phyloP scores from a whole-genome alignment of 202 grass and related monocot genomes.

The Dendrocalamus latiflorus region DNA sequence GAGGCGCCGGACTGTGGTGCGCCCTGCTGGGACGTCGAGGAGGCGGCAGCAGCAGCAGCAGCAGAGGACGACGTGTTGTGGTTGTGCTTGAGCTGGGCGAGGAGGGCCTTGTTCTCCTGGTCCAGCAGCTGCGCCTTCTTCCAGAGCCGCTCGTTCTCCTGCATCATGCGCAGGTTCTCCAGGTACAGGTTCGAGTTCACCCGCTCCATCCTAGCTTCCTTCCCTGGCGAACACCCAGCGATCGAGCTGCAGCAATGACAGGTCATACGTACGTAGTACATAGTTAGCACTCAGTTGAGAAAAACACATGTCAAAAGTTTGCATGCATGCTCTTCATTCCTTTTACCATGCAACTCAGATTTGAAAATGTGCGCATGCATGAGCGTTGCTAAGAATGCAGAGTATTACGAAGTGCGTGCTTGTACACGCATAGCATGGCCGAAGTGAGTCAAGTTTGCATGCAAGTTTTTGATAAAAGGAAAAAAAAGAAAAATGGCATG shows the following conservation, averaged over 20 bases:
- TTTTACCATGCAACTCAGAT: background rate
- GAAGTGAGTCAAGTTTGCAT: background rate
- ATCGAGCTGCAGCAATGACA: background rate
- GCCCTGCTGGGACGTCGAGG: background rate
- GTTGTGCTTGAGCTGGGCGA: slow-evolving; percentile 51
- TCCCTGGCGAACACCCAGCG: background rate
- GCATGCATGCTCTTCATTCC: background rate
- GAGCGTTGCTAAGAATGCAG: background rate
- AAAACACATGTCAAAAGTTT: background rate
- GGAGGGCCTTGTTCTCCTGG: slow-evolving; percentile 69
- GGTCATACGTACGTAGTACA: too few relatives aligned
- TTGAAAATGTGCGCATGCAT: background rate
- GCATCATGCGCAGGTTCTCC: slow-evolving; percentile 70
- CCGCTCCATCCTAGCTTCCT: slow-evolving; percentile 37
- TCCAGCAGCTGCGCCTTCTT: slow-evolving; percentile 47
- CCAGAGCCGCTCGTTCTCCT: slow-evolving; percentile 83
- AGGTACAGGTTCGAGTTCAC: slow-evolving; percentile 53
- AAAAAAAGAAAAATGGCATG: background rate
- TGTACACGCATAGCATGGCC: too few relatives aligned
- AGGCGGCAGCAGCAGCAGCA: background rate
- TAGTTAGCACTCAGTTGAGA: background rate
- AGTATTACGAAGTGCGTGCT: background rate
- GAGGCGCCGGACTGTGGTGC: background rate
- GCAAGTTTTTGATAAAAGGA: background rate
- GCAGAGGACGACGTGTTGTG: background rate